These are phyloP conservation scores for Lepidopterella palustris DNA, from an alignment of 495 filamentous ascomycete genomes.

Conservation along the genomic window DNA sequence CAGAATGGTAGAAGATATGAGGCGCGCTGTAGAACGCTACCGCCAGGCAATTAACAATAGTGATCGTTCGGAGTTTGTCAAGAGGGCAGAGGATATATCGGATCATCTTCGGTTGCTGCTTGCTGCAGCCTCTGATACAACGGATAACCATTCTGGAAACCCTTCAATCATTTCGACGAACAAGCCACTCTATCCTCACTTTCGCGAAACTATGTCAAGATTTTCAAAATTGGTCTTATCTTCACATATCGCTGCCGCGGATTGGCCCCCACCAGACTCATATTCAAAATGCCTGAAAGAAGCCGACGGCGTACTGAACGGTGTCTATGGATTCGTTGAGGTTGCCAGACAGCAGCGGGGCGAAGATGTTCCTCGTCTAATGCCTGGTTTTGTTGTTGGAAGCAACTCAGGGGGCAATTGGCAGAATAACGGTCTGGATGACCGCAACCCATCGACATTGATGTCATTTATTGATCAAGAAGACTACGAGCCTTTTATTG, in stretches of 20 bases:
- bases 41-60: slow-evolving; percentile 73
- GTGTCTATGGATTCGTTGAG: slow-evolving; percentile 92
- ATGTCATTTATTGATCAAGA: slow-evolving; percentile 81
- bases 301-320: slow-evolving; percentile 87
- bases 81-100: slow-evolving; percentile 90
- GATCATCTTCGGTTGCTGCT: slow-evolving; percentile 92
- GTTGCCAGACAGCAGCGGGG: slow-evolving; percentile 86
- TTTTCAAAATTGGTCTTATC: slow-evolving; percentile 97
- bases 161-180: slow-evolving; percentile 99
- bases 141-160: slow-evolving; percentile 96
- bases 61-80: slow-evolving; percentile 82
- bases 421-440: slow-evolving; percentile 79
- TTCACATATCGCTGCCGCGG: slow-evolving; percentile 94
- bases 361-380: slow-evolving; percentile 78
- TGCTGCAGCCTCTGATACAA: slow-evolving; percentile 90
- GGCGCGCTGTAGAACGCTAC: slow-evolving; percentile 76
- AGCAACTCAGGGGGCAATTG: slow-evolving; percentile 79
- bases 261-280: slow-evolving; percentile 81
- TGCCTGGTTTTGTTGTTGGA: slow-evolving; percentile 84
- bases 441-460: slow-evolving; percentile 59
- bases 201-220: slow-evolving; percentile 98
- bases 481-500: slow-evolving; percentile 57
- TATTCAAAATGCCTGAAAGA: slow-evolving; percentile 90
- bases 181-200: slow-evolving; percentile 92
- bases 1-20: slow-evolving; percentile 83